Evolutionary conservation across 139 green algal genomes (phyloP).

Genomic region (Chlorella sp.): DNA sequence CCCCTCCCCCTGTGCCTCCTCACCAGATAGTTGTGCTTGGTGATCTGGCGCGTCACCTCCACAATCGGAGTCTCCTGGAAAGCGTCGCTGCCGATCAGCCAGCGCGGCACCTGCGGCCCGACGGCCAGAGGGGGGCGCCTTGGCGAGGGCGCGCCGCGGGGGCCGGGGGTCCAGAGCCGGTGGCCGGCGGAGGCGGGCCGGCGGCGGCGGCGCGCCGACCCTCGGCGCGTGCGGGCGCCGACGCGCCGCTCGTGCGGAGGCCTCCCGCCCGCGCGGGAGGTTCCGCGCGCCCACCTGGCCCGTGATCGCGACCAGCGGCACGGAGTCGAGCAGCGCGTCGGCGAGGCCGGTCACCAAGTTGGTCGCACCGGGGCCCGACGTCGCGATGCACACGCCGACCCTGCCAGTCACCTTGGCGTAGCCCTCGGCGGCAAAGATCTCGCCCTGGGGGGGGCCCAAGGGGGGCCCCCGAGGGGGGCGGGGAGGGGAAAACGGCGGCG

Average conservation of each 20-base stretch:
- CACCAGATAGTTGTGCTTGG: conserved; percentile 99
- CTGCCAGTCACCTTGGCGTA: conserved; percentile 95
- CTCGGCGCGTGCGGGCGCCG: too few species aligned
- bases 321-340: conserved; percentile 96
- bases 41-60: conserved; percentile 98
- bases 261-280: too few species aligned
- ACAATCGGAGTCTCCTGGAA: conserved; percentile 99
- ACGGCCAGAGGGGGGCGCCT: too few species aligned
- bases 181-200: too few species aligned
- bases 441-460: conserved; percentile 67
- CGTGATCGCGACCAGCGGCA: conserved; percentile 99
- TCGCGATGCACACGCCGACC: conserved; percentile 99
- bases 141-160: too few species aligned
- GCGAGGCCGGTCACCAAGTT: conserved; percentile 99
- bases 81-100: conserved; percentile 90
- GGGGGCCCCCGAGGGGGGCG: not conserved
- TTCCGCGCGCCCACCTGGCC: too few species aligned
- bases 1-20: too few species aligned
- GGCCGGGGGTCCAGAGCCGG: too few species aligned
- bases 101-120: conserved; percentile 80
- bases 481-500: not conserved
- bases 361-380: conserved; percentile 95
- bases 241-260: too few species aligned
- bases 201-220: too few species aligned
- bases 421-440: conserved; percentile 99